Evolutionary conservation across 192 early-diverging fungal genomes (phyloP).

Genomic region (Phlyctochytrium arcticum): DNA sequence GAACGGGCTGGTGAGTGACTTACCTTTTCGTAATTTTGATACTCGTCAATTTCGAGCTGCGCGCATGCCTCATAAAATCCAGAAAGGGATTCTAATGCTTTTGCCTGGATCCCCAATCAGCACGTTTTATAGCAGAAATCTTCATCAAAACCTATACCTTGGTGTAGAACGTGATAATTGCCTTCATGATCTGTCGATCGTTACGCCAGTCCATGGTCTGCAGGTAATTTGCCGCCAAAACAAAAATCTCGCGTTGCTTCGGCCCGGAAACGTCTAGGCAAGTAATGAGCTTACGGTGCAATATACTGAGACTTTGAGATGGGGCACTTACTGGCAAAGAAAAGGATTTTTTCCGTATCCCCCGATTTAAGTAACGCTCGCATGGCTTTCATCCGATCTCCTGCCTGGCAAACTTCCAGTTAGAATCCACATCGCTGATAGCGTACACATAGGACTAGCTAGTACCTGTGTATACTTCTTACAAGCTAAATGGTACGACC

Average conservation of each 20-base stretch:
- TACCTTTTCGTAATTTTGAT: slow-evolving; percentile 60
- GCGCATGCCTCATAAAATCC: slow-evolving; percentile 55
- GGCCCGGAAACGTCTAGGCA: slow-evolving; percentile 50
- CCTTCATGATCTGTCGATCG: slow-evolving; percentile 43
- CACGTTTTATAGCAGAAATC: background rate
- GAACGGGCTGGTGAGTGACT: background rate
- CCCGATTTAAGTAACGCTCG: slow-evolving; percentile 49
- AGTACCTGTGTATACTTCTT: slow-evolving; percentile 42
- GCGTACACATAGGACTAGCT: background rate
- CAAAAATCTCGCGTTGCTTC: slow-evolving; percentile 52
- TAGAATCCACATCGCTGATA: background rate
- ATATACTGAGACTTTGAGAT: background rate
- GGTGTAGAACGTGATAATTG: slow-evolving; percentile 56
- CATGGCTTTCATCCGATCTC: slow-evolving; percentile 53
- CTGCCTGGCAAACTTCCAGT: slow-evolving; percentile 25
- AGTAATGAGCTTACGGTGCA: background rate
- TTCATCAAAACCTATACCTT: slow-evolving; percentile 38
- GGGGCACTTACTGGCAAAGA: slow-evolving; percentile 49
- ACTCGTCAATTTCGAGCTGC: slow-evolving; percentile 58
- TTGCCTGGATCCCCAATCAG: slow-evolving; percentile 31
- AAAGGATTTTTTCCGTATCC: slow-evolving; percentile 54
- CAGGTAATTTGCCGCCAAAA: slow-evolving; percentile 53
- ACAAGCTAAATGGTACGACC: slow-evolving; percentile 44
- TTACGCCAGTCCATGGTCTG: slow-evolving; percentile 55
- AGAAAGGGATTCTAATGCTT: slow-evolving; percentile 43